These are phyloP conservation scores for Filobasidium wieringae DNA, from an alignment of 768 basidiomycete genomes.

Conservation along the genomic window DNA sequence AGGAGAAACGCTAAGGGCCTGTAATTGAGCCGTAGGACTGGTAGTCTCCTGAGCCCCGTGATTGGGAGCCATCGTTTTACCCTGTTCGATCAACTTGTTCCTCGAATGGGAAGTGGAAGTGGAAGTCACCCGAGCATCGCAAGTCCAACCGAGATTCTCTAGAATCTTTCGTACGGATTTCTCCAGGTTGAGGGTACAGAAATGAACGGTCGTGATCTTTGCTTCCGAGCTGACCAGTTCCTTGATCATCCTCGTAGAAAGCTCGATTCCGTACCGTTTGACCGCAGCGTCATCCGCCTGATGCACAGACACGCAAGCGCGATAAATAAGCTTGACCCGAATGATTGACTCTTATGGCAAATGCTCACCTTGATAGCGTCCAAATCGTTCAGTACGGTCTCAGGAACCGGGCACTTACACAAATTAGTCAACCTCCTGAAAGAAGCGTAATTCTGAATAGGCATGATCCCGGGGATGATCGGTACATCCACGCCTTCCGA, in stretches of 20 bases:
- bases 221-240: conserved; percentile 43
- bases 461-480: conserved; percentile 92
- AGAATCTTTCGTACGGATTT: conserved; percentile 81
- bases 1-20: conserved; percentile 43
- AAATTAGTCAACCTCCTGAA: conserved; percentile 84
- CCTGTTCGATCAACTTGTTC: conserved; percentile 35
- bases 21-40: conserved; percentile 12
- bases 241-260: conserved; percentile 72
- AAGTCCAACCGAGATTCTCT: conserved; percentile 62
- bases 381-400: conserved; percentile 52
- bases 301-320: background rate
- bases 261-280: conserved; percentile 82
- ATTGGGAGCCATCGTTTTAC: conserved; percentile 13
- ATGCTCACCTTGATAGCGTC: conserved; percentile 60
- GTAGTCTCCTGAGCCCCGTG: conserved; percentile 4
- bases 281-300: conserved; percentile 88
- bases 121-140: background rate
- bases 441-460: conserved; percentile 89
- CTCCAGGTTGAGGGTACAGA: conserved; percentile 94
- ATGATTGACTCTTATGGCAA: background rate
- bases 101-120: conserved; percentile 17
- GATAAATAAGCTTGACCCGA: background rate
- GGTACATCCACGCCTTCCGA: conserved; percentile 72
- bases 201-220: conserved; percentile 56
- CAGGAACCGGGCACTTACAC: conserved; percentile 67